These are phyloP conservation scores for Wickerhamiella musiphila DNA, from an alignment of 805 yeast species.

Conservation along the genomic window DNA sequence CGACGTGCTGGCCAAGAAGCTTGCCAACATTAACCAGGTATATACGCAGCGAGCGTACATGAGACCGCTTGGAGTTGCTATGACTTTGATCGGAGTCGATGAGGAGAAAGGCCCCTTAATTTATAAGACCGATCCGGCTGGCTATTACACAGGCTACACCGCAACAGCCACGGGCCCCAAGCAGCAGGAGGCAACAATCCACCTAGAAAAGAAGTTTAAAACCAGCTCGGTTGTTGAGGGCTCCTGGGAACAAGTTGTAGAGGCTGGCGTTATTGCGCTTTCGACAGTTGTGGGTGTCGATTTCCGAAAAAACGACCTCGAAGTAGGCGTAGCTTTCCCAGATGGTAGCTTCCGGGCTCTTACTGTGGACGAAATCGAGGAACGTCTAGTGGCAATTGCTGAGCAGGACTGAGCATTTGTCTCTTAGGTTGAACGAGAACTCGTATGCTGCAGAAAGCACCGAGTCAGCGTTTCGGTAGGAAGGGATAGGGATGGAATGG, in stretches of 20 bases:
- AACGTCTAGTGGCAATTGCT: slow-evolving; percentile 82
- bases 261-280: slow-evolving; percentile 71
- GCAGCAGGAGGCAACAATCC: slow-evolving; percentile 86
- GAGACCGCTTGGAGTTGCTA: slow-evolving; percentile 93
- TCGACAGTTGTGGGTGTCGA: slow-evolving; percentile 82
- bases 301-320: slow-evolving; percentile 83
- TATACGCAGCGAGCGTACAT: slow-evolving; percentile 96
- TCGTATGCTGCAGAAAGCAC: too few species aligned
- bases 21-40: slow-evolving; percentile 89
- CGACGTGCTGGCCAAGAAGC: slow-evolving; percentile 77
- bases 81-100: slow-evolving; percentile 75
- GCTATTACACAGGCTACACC: slow-evolving; percentile 76
- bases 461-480: too few species aligned
- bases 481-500: too few species aligned
- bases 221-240: slow-evolving; percentile 53
- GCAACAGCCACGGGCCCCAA: slow-evolving; percentile 95
- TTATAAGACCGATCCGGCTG: slow-evolving; percentile 94
- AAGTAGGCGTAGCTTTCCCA: slow-evolving; percentile 71
- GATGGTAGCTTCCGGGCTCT: slow-evolving; percentile 50
- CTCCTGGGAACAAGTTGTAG: slow-evolving; percentile 78
- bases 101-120: slow-evolving; percentile 81
- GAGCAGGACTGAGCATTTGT: slow-evolving; percentile 63
- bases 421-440: neutral
- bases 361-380: slow-evolving; percentile 80
- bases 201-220: slow-evolving; percentile 79